These are phyloP conservation scores for Capsicum baccatum DNA, from an alignment of 257 asterid genomes.

Conservation along the genomic window DNA sequence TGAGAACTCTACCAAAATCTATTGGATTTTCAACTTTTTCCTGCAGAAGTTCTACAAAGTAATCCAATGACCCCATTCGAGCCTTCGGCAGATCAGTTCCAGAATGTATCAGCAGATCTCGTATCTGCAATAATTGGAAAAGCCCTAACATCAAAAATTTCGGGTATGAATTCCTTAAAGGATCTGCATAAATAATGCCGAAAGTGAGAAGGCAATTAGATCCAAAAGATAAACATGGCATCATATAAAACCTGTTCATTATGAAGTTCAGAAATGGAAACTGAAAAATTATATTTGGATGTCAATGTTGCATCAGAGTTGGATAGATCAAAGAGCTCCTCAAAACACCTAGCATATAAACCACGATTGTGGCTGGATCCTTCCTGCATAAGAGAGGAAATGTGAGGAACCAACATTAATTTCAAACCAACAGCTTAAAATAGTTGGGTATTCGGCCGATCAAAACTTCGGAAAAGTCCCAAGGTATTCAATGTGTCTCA, in stretches of 20 bases:
- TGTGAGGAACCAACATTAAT: background rate
- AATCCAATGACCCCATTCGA: slow-evolving; percentile 63
- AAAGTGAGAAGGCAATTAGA: slow-evolving; percentile 30
- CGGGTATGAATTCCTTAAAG: slow-evolving; percentile 25
- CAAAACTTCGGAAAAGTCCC: slow-evolving; percentile 13
- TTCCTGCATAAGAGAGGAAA: slow-evolving; percentile 66
- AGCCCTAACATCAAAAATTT: slow-evolving; percentile 42
- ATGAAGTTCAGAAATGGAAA: slow-evolving; percentile 83
- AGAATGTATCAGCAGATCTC: slow-evolving; percentile 80
- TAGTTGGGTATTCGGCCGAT: slow-evolving; percentile 2
- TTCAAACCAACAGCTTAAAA: background rate
- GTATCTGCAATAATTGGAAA: slow-evolving; percentile 61
- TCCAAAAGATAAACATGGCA: slow-evolving; percentile 6
- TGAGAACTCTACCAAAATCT: slow-evolving; percentile 82
- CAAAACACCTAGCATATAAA: slow-evolving; percentile 89
- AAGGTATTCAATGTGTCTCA: slow-evolving; percentile 9
- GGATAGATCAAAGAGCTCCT: slow-evolving; percentile 96
- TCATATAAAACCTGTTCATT: slow-evolving; percentile 79
- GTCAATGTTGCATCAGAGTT: slow-evolving; percentile 92
- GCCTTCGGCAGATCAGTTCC: slow-evolving; percentile 64
- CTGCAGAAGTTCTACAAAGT: slow-evolving; percentile 72
- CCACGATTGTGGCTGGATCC: slow-evolving; percentile 99
- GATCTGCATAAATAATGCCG: background rate
- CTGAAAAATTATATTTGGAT: slow-evolving; percentile 76
- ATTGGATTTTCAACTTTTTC: slow-evolving; percentile 86